phyloP scores from a whole-genome alignment of 2,329 filamentous ascomycete genomes.

The Cercospora zeae-maydis region DNA sequence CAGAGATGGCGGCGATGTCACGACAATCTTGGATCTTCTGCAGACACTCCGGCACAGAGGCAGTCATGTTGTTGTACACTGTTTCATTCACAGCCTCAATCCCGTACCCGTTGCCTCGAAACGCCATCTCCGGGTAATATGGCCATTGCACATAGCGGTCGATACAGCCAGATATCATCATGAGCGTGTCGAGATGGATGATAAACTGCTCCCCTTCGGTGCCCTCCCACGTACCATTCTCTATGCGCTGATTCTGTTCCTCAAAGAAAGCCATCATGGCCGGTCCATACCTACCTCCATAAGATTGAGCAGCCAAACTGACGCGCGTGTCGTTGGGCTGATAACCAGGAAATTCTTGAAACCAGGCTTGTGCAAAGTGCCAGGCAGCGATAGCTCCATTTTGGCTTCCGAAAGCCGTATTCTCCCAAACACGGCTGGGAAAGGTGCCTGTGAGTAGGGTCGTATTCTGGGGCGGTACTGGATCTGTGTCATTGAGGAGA shows the following conservation, averaged over 20 bases:
- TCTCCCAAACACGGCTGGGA: constrained; percentile 43
- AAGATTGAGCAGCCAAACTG: constrained; percentile 48
- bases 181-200: constrained; percentile 51
- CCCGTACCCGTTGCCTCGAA: constrained; percentile 55
- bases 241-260: constrained; percentile 55
- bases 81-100: constrained; percentile 51
- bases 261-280: constrained; percentile 55
- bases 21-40: constrained; percentile 53
- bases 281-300: constrained; percentile 59
- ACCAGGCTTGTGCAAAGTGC: constrained; percentile 61
- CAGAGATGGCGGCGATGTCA: constrained; percentile 45
- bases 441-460: constrained; percentile 54
- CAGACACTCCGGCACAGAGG: constrained; percentile 48
- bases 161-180: constrained; percentile 52
- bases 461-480: constrained; percentile 47
- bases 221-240: constrained; percentile 39
- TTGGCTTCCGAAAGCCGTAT: constrained; percentile 50
- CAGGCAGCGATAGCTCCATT: constrained; percentile 56
- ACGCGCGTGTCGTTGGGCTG: constrained; percentile 56
- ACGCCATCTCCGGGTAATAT: constrained; percentile 50
- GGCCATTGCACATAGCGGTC: constrained; percentile 50
- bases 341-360: constrained; percentile 61
- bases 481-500: constrained; percentile 17
- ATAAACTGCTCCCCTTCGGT: constrained; percentile 33
- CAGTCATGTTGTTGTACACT: constrained; percentile 45